phyloP scores from a whole-genome alignment of 768 basidiomycete genomes.

The Suillus alpinus region DNA sequence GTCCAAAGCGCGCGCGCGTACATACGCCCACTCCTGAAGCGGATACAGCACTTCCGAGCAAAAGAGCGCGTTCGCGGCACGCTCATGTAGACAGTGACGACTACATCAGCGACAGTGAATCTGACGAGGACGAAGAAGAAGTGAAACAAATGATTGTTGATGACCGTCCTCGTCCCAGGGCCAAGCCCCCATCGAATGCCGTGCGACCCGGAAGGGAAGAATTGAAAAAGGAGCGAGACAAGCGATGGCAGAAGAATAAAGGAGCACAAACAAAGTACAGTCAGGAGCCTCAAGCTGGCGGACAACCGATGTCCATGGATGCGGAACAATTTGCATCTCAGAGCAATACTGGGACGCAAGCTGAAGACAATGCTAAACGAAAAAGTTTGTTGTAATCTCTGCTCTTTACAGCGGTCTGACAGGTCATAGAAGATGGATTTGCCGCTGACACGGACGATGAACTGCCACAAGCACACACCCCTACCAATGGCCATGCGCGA shows the following conservation, averaged over 20 bases:
- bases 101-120: constrained; percentile 20
- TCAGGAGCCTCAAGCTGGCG: constrained; percentile 31
- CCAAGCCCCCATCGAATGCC: constrained; percentile 6
- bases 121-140: constrained; percentile 41
- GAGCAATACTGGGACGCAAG: constrained; percentile 15
- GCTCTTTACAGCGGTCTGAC: background rate
- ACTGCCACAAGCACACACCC: constrained; percentile 31
- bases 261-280: constrained; percentile 25
- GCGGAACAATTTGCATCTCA: constrained; percentile 17
- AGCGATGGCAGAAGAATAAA: constrained; percentile 27
- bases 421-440: constrained; percentile 9
- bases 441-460: constrained; percentile 30
- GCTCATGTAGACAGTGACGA: constrained; percentile 12
- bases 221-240: constrained; percentile 23
- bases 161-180: constrained; percentile 14
- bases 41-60: constrained; percentile 13
- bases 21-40: constrained; percentile 24
- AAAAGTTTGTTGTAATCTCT: constrained; percentile 38
- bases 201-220: constrained; percentile 30
- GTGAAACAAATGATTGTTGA: constrained; percentile 53
- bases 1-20: constrained; percentile 29
- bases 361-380: constrained; percentile 39
- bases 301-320: constrained; percentile 28
- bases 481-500: constrained; percentile 23
- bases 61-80: constrained; percentile 24